Conservation (phyloP, 768 basidiomycete genomes). For the Lyophyllum atratum region DNA sequence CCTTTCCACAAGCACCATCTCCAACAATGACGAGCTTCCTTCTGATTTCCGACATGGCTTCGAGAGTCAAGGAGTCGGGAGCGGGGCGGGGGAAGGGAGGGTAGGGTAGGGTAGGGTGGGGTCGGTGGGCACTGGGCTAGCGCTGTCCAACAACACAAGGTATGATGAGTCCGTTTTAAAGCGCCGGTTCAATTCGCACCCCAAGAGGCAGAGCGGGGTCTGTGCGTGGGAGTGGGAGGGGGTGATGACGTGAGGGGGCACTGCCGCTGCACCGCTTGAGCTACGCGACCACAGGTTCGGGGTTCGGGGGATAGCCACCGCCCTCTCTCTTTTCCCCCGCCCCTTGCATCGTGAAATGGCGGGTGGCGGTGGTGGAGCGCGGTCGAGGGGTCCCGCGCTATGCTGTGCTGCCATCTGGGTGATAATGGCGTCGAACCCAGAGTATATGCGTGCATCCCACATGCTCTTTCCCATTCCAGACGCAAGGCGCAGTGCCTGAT, state of each 20-base stretch:
- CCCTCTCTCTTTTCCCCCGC: too few relatives aligned
- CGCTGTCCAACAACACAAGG: conserved; percentile 17
- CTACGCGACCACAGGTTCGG: not conserved
- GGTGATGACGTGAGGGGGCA: not conserved
- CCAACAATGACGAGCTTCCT: conserved; percentile 99
- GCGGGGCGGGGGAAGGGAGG: not conserved
- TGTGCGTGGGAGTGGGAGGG: conserved; percentile 24
- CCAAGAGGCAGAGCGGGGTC: conserved; percentile 6
- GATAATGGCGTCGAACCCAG: too few relatives aligned
- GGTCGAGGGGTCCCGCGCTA: too few relatives aligned
- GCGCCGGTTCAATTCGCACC: conserved; percentile 23
- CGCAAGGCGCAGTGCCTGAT: too few relatives aligned
- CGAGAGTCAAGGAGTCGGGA: not conserved
- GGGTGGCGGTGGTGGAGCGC: too few relatives aligned
- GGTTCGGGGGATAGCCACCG: not conserved
- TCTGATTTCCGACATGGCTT: conserved; percentile 90
- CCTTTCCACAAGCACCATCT: conserved; percentile 97
- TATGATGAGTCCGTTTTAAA: conserved; percentile 21
- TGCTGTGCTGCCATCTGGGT: too few relatives aligned
- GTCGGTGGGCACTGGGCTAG: conserved; percentile 13
- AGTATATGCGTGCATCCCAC: too few relatives aligned
- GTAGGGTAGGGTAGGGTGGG: conserved; percentile 4
- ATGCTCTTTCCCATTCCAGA: too few relatives aligned
- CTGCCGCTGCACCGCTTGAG: not conserved
- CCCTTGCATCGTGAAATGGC: too few relatives aligned